Evolutionary conservation across 805 yeast genomes (phyloP).

Genomic region (Sporopachydermia quercuum): DNA sequence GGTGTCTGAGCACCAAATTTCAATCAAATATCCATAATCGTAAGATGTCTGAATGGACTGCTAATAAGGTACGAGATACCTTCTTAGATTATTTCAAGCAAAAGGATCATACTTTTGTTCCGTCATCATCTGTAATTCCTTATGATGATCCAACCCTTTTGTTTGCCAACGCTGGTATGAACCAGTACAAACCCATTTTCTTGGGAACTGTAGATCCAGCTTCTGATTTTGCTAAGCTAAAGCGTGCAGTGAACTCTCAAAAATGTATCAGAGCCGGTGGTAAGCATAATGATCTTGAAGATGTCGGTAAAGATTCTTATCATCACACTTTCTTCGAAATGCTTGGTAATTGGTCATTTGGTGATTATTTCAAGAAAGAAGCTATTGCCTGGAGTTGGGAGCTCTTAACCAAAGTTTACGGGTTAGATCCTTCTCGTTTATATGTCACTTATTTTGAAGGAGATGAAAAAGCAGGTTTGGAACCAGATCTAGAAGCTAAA

Average conservation of each 20-base stretch:
- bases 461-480: slow-evolving; percentile 65
- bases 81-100: slow-evolving; percentile 69
- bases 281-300: slow-evolving; percentile 91
- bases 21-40: too few species aligned
- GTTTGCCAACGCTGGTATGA: slow-evolving; percentile 99
- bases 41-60: slow-evolving; percentile 17
- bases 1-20: too few species aligned
- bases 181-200: slow-evolving; percentile 95
- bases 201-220: slow-evolving; percentile 95
- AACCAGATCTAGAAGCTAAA: slow-evolving; percentile 90
- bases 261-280: slow-evolving; percentile 99
- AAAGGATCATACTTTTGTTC: slow-evolving; percentile 63
- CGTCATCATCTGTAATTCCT: slow-evolving; percentile 91
- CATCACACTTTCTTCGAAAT: slow-evolving; percentile 98
- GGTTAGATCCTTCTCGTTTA: slow-evolving; percentile 61
- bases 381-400: slow-evolving; percentile 89
- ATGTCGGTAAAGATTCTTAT: slow-evolving; percentile 94
- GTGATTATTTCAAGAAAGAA: slow-evolving; percentile 94
- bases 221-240: slow-evolving; percentile 68
- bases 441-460: slow-evolving; percentile 97
- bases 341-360: slow-evolving; percentile 99
- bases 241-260: slow-evolving; percentile 89
- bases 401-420: slow-evolving; percentile 71
- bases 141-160: slow-evolving; percentile 94
- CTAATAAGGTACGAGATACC: slow-evolving; percentile 53